These are phyloP conservation scores for Meripilus lineatus DNA, from an alignment of 1,284 basidiomycete genomes.

Conservation along the genomic window DNA sequence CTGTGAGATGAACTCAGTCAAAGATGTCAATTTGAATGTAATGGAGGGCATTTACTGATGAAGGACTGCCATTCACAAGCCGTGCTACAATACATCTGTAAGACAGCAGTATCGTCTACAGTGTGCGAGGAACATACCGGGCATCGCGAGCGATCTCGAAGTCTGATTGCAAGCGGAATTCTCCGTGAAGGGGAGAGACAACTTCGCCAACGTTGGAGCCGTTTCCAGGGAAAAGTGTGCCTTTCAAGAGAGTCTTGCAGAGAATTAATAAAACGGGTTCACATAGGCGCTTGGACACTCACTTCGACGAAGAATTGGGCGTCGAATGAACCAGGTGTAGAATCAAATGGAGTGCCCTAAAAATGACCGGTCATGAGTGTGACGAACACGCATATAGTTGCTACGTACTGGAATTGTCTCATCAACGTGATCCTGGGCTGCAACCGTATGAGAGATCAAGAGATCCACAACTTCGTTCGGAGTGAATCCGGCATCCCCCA, in stretches of 20 bases:
- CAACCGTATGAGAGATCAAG: conserved; percentile 1
- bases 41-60: conserved; percentile 3
- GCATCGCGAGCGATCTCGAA: neutral
- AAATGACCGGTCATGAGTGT: neutral
- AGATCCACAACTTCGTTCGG: conserved; percentile 2
- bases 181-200: conserved; percentile 1
- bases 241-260: conserved; percentile 1
- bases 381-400: neutral
- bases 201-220: neutral
- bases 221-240: conserved; percentile 1
- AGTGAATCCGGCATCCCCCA: conserved; percentile 6
- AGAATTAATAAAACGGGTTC: neutral
- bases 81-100: neutral
- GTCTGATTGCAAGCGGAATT: conserved; percentile 5
- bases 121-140: neutral
- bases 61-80: conserved; percentile 9
- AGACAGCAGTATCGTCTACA: neutral
- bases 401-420: neutral
- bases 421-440: conserved; percentile 4
- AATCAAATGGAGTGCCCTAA: conserved; percentile 4
- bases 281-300: neutral
- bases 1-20: neutral
- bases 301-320: conserved; percentile 7
- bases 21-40: neutral
- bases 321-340: conserved; percentile 3